phyloP scores from a whole-genome alignment of 2,329 filamentous ascomycete species.

The Albifimbria verrucaria region DNA sequence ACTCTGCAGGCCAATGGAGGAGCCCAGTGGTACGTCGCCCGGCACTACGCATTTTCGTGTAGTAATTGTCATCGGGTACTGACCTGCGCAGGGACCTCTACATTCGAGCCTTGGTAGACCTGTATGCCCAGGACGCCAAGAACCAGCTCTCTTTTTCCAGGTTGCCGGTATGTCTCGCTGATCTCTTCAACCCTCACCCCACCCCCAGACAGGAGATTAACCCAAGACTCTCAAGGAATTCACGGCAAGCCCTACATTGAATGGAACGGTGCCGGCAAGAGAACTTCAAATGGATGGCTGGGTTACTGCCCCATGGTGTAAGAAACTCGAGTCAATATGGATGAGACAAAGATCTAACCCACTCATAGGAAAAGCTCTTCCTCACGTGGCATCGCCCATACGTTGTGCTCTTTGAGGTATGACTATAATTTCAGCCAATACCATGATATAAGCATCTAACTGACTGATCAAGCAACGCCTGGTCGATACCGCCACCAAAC shows the following conservation, averaged over 20 bases:
- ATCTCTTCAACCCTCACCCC: neutral
- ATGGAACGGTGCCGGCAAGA: slow-evolving; percentile 38
- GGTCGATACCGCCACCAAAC: slow-evolving; percentile 33
- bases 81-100: slow-evolving; percentile 43
- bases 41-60: neutral
- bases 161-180: slow-evolving; percentile 36
- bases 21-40: slow-evolving; percentile 11
- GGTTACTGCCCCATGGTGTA: slow-evolving; percentile 48
- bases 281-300: slow-evolving; percentile 24
- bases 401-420: slow-evolving; percentile 44
- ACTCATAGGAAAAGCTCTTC: slow-evolving; percentile 35
- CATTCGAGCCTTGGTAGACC: slow-evolving; percentile 39
- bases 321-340: slow-evolving; percentile 9
- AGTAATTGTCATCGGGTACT: neutral
- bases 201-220: neutral
- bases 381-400: slow-evolving; percentile 48
- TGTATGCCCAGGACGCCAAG: slow-evolving; percentile 37
- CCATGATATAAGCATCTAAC: neutral
- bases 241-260: slow-evolving; percentile 39
- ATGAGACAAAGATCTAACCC: neutral
- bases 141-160: slow-evolving; percentile 49
- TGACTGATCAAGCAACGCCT: neutral
- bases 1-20: slow-evolving; percentile 31
- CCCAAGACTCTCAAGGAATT: slow-evolving; percentile 24
- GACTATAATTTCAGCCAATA: slow-evolving; percentile 2